These are phyloP conservation scores for Xylariaceae sp. DNA, from an alignment of 2,329 filamentous ascomycete species.

Conservation along the genomic window DNA sequence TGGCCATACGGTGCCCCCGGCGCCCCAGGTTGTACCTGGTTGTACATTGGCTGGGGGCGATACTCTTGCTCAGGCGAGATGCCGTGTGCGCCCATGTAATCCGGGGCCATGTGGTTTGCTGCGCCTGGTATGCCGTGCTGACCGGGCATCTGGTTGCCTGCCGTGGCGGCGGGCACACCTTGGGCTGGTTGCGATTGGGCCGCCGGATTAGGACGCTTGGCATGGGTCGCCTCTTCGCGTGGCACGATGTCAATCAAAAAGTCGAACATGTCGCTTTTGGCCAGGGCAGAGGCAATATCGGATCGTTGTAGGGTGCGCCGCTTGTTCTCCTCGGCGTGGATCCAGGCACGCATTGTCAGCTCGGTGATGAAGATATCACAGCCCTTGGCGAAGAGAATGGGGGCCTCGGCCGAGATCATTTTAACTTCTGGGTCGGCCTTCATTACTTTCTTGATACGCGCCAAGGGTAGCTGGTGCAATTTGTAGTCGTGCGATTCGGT, in stretches of 20 bases:
- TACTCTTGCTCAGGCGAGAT: slow-evolving; percentile 78
- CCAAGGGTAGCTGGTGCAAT: slow-evolving; percentile 91
- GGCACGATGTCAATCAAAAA: slow-evolving; percentile 99
- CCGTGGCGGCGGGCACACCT: slow-evolving; percentile 50
- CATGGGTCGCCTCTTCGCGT: slow-evolving; percentile 87
- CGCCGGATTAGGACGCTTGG: slow-evolving; percentile 70
- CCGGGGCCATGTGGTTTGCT: slow-evolving; percentile 66
- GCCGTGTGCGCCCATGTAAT: slow-evolving; percentile 69
- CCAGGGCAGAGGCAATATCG: slow-evolving; percentile 92
- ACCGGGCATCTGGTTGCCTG: slow-evolving; percentile 56
- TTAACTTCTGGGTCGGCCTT: slow-evolving; percentile 99
- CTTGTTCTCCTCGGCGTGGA: slow-evolving; percentile 99
- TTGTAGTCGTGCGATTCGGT: slow-evolving; percentile 98
- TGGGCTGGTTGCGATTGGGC: slow-evolving; percentile 55
- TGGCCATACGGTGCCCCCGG: slow-evolving; percentile 77
- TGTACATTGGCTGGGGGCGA: slow-evolving; percentile 82
- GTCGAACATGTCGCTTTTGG: slow-evolving; percentile 99
- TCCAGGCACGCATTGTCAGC: slow-evolving; percentile 99
- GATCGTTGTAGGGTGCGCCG: slow-evolving; percentile 91
- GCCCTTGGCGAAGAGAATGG: slow-evolving; percentile 96
- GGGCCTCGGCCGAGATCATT: slow-evolving; percentile 99
- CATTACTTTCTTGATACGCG: slow-evolving; percentile 99
- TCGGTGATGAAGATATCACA: slow-evolving; percentile 99
- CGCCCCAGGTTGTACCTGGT: slow-evolving; percentile 74
- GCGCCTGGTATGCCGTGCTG: slow-evolving; percentile 59